Evolutionary conservation across 306 rosid species (phyloP), one percentile per base, ranked within the genome.

Genomic region (Abrus pulchellus): DNA sequence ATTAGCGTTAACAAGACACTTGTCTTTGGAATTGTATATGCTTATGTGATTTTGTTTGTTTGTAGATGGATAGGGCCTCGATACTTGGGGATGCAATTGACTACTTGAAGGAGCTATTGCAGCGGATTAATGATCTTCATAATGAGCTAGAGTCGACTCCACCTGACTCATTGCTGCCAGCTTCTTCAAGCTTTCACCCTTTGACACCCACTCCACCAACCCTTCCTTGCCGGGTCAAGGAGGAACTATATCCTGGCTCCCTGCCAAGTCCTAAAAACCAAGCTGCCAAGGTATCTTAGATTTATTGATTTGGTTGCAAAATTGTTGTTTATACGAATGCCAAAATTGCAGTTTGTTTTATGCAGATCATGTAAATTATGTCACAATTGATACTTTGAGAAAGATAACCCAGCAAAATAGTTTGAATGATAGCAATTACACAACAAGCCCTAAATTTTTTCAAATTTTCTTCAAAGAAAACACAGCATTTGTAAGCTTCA

Each of bases 61-160:
- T 49, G 63, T 82, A 95, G 99, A 95, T 95, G 99, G 99, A 95
- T 44, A 91, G 99, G 83, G 99, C 98, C 75, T 95, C 99, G 1
- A 95, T 95, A 65, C 98, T 95, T 48, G 99, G 99, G 72, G 99
- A 95, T 85, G 99, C 99, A 57, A 86, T 95, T 50, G 98, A 95
- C 82, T 95, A 95, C 91, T 81, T 93, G 92, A 95, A 90, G 89
- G 99, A 95, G 88, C 94, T 95, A 34, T 86, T 93, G 85, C 98
- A 93, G 86, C 83, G 93, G 88, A 93, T 95, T 83, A 91, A 90
- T 70, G 97, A 88, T 80, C 93, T 95, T 32, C 99, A 93, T 41
- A 91, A 87, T 54, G 99, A 95, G 53, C 88, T 95, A 75, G 99
- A 95, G 82, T 83, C 97, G 0, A 90, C 88, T 55, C 96, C 99